Evolutionary conservation across 129 eudicot species (phyloP), one percentile per base, ranked within the genome.

Genomic region (Silybum marianum): DNA sequence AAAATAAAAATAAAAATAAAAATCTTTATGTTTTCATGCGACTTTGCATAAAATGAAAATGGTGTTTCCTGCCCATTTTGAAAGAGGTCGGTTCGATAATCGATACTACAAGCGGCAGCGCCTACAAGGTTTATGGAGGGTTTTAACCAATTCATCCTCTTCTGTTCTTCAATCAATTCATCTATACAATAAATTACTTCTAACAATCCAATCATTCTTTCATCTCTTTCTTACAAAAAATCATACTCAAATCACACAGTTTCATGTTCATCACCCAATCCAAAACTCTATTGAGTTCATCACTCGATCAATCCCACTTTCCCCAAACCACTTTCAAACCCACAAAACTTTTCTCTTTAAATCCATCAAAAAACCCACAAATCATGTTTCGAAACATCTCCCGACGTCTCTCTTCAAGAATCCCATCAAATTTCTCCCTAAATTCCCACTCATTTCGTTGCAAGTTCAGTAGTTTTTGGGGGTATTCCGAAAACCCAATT

Each of bases 301-400:
- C 60, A 80, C 54, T 74, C 39, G 28, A 81, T 81, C 82, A 68
- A 72, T 71, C 76, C 12, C 78, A 83, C n/a, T 12, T 66, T 3
- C 76, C 86, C 42, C 60, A 73, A 79, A 74, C 19, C 6, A 6
- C 10, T 22, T 10, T 60, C 7, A 62, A 80, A 18, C 81, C 88
- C 62, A 4, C 46, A 65, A 54, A 48, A 2, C 0, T 9, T 54
- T 18, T 76, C 22, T 16, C 0, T 13, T 51, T 65, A 18, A 77
- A 67, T 32, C 66, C 86, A 48, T 68, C 78, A n/a, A 19, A 69
- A 13, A 16, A 75, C 69, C 77, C 86, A 60, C 72, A 72, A 65
- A 78, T 78, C 54, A 92, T 94, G 97, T 90, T 91, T 94, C 85
- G 91, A 79, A 92, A 77, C 85, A 77, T 88, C 71, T 81, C 82